Base-by-base conservation (phyloP, 176 grass and related monocot genomes). In the Tuctoria greenei region DNA sequence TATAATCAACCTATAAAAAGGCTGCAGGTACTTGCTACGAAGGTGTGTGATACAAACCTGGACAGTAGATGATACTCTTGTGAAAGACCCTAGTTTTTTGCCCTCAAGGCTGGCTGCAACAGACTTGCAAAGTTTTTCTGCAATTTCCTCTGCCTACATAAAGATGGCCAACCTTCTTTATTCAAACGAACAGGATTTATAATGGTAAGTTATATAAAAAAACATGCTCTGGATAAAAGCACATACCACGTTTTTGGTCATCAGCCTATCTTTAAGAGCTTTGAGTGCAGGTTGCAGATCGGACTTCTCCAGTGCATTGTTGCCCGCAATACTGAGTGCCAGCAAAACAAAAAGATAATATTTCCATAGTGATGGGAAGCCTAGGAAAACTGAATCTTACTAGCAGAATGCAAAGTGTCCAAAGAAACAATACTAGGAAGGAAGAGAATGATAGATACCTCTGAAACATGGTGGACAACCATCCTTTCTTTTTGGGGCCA, bases 201-300 rank as follows among this genome's bases (percentile, higher is more conserved):
- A 69, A 9, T 27, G 43, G 52, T 23, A 55, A 10, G 61, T 38
- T 38, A 39, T 18, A 49, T 15, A 8, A 66, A 78, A 49, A 67
- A 80, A 44, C 6, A 78, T 10, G 56, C 54, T 15, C 15, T 69
- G 49, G 39, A 65, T 67, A 78, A 67, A 78, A 67, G 84, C 52
- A 46, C 95, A 79, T 90, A 94, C 95, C 95, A 98, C 89, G 39
- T 97, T 93, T 66, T 97, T 97, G 43, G 88, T 91, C 94, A 97
- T 97, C 61, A 93, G 58, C 49, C 81, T 89, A 83, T 97, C 88
- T 80, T 97, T 93, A 36, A 97, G 94, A 62, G 91, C 94, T 91
- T 93, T 89, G 74, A 97, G 74, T 34, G 91, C 94, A 71, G 93
- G 88, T 54, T 91, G 73, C 71, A 97, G 78, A 85, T 93, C 83